A percentile compares a stretch with the other conserved stretches of the same genome.
phyloP scores from a whole-genome alignment of 1,139 yeast genomes.

The Suhomyces yuchorum region DNA sequence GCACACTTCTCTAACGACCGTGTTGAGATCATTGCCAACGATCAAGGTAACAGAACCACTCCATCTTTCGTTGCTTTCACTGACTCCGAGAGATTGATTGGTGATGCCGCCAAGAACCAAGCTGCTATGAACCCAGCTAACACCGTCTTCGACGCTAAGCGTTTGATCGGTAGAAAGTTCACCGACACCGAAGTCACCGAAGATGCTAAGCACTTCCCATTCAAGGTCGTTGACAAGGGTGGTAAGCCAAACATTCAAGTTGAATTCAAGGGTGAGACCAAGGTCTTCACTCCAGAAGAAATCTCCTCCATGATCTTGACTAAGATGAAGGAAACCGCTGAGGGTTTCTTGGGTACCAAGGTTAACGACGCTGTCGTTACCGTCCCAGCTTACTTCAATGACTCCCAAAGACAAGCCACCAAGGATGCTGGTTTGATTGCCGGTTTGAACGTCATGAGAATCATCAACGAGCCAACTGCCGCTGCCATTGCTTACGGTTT shows the following conservation, averaged over 20 bases:
- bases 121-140: conserved; percentile 70
- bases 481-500: conserved; percentile 67
- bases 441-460: conserved; percentile 60
- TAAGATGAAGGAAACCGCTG: conserved; percentile 72
- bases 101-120: conserved; percentile 74
- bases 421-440: conserved; percentile 66
- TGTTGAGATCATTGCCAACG: conserved; percentile 71
- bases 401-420: conserved; percentile 65
- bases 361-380: conserved; percentile 78
- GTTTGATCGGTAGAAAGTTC: conserved; percentile 68
- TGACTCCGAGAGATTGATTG: conserved; percentile 66
- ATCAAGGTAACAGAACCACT: conserved; percentile 72
- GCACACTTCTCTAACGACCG: conserved; percentile 73
- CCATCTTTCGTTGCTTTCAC: conserved; percentile 72
- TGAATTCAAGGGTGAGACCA: conserved; percentile 66
- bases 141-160: conserved; percentile 69
- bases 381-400: conserved; percentile 65
- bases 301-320: conserved; percentile 65
- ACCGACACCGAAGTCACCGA: conserved; percentile 56
- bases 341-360: conserved; percentile 59
- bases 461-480: conserved; percentile 64
- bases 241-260: conserved; percentile 65
- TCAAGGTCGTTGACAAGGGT: conserved; percentile 55
- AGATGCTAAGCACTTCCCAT: conserved; percentile 67
- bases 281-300: conserved; percentile 66